These are phyloP conservation scores for Santalum album DNA, from an alignment of 164 flowering plant genomes.

Conservation along the genomic window DNA sequence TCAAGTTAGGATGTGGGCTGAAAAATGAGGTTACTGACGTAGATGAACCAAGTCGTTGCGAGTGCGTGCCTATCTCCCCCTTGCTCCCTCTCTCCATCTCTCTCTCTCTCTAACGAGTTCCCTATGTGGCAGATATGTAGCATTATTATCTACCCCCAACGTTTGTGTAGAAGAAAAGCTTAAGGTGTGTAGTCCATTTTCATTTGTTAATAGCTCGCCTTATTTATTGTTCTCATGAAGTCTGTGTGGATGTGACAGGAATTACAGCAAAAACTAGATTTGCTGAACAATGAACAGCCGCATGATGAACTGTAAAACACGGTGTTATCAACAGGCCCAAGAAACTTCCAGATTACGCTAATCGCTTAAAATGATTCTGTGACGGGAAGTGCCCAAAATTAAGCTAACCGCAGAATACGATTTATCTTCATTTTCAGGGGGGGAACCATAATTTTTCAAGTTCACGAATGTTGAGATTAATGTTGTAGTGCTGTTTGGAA, in stretches of 20 bases:
- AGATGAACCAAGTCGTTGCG: slow-evolving; percentile 99
- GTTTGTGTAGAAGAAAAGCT: slow-evolving; percentile 74
- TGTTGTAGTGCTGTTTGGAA: no score
- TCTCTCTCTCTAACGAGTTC: background rate
- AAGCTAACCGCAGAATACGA: no score
- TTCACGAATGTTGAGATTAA: no score
- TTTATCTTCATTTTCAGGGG: no score
- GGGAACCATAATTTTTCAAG: no score
- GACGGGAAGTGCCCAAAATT: no score
- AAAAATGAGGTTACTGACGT: slow-evolving; percentile 76
- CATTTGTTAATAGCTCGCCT: background rate
- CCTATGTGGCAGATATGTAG: slow-evolving; percentile 55
- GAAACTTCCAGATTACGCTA: no score
- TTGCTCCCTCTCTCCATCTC: slow-evolving; percentile 4
- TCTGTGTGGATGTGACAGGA: slow-evolving; percentile 41
- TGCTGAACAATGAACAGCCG: slow-evolving; percentile 56
- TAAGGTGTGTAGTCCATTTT: slow-evolving; percentile 36
- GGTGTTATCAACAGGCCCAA: no score
- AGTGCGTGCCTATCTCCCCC: slow-evolving; percentile 38
- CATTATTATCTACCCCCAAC: slow-evolving; percentile 74
- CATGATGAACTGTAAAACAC: slow-evolving; percentile 79
- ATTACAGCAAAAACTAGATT: slow-evolving; percentile 57
- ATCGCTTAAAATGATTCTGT: no score
- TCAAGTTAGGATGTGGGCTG: slow-evolving; percentile 88
- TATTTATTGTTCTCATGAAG: background rate